Conservation (phyloP, 2,329 filamentous ascomycete genomes). For the Xylariaceae sp. region DNA sequence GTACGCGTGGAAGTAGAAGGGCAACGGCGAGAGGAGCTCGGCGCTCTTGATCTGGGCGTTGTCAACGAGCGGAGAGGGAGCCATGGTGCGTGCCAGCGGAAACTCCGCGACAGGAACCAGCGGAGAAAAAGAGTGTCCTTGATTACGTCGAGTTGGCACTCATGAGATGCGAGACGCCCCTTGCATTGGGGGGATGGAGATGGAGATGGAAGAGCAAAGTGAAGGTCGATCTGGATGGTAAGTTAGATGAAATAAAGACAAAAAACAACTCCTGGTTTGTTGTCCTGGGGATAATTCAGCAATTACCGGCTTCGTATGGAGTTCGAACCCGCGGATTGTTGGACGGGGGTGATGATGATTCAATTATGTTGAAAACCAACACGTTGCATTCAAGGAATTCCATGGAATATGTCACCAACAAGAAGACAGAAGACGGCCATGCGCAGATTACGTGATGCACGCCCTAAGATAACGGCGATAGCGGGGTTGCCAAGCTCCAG, state of each 20-base stretch:
- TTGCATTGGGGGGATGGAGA: not conserved
- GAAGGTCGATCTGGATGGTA: not conserved
- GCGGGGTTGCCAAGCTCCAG: not conserved
- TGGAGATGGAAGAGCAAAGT: not conserved
- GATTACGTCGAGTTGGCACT: slow-evolving; percentile 13
- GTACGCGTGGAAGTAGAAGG: slow-evolving; percentile 77
- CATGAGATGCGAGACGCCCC: slow-evolving; percentile 5
- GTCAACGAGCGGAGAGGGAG: slow-evolving; percentile 66
- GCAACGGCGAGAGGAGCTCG: slow-evolving; percentile 81
- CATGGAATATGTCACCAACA: not conserved
- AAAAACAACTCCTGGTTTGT: not conserved
- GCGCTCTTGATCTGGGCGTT: slow-evolving; percentile 84
- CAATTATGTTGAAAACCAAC: not conserved
- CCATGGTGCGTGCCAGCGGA: slow-evolving; percentile 14
- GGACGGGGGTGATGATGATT: not conserved
- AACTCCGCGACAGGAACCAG: not conserved
- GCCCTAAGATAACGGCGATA: not conserved
- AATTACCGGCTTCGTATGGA: not conserved
- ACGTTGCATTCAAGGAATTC: not conserved
- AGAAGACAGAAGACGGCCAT: not conserved
- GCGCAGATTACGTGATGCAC: not conserved
- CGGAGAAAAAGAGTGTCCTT: not conserved
- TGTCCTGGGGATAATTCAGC: not conserved
- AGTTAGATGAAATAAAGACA: not conserved
- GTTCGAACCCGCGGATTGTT: not conserved